Base-by-base conservation (phyloP, 805 yeast species). In the Kuraishia piskuri region DNA sequence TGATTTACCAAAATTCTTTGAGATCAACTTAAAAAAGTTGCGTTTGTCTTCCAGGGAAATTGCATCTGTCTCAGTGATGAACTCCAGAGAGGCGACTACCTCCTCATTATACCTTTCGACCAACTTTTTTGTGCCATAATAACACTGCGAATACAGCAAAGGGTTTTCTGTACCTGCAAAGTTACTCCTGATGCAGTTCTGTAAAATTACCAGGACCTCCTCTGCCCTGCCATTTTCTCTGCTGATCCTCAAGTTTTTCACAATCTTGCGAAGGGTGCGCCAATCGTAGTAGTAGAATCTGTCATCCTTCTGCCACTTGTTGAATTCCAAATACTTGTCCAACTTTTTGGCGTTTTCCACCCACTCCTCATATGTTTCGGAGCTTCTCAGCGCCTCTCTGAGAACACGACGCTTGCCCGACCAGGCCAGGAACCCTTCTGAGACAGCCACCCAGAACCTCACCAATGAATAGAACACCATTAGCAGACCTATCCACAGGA, bases 151-250 rank as follows among this genome's bases (percentile, higher is more conserved):
- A 61, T 86, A 88, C 23, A 87, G 70, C 53, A 78, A 74, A 36
- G 88, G 78, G 61, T 86, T 85, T 63, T 86, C 92, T 2, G 82
- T 82, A 1, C 94, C 94, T 2, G 90, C 90, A 69, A 86, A 88
- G 61, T 88, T 87, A 51, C 80, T 74, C 62, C 84, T 84, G 23
- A 87, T 65, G 59, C 91, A 86, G 2, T 82, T 82, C 57, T 84
- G 89, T 36, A 88, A 66, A 7, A 83, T 68, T 12, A 78, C 64
- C 69, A 80, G 71, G 31, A 86, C 63, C 50, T 80, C 83, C 20
- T 77, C 77, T 26, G 66, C 70, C 17, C 68, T 59, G 2, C 67
- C 62, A 2, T 63, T 59, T 21, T 57, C 57, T 23, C 79, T 66
- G 37, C 75, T 62, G 2, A 58, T 57, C 45, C 65, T 59, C 51